phyloP scores from a whole-genome alignment of 2,329 filamentous ascomycete species.

The Colletotrichum truncatum region DNA sequence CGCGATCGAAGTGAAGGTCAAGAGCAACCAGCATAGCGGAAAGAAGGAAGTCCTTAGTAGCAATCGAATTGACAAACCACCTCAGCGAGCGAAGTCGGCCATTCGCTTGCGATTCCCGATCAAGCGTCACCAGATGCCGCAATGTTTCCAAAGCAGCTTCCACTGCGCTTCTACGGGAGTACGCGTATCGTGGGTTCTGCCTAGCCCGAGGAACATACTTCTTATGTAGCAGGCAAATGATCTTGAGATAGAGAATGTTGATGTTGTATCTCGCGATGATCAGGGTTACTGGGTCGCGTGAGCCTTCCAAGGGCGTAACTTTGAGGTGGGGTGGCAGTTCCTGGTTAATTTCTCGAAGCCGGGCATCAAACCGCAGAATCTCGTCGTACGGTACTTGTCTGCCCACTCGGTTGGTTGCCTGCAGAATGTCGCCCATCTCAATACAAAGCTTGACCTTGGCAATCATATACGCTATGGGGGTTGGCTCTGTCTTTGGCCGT shows the following conservation, averaged over 20 bases:
- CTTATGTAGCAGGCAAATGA: constrained; percentile 87
- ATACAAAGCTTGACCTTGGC: constrained; percentile 74
- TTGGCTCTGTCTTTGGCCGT: constrained; percentile 74
- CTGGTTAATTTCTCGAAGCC: constrained; percentile 68
- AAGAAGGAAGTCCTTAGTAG: constrained; percentile 85
- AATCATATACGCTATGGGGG: constrained; percentile 83
- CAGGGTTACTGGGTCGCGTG: constrained; percentile 82
- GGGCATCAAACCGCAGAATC: constrained; percentile 68
- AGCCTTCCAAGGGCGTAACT: constrained; percentile 78
- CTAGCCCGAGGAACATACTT: constrained; percentile 84
- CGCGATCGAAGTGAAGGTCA: constrained; percentile 78
- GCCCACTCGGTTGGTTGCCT: constrained; percentile 66
- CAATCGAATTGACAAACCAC: constrained; percentile 82
- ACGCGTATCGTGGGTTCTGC: constrained; percentile 82
- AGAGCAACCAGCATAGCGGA: constrained; percentile 86
- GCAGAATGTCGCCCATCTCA: constrained; percentile 77
- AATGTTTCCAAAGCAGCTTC: constrained; percentile 88
- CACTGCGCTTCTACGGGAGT: constrained; percentile 85
- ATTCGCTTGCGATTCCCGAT: constrained; percentile 76
- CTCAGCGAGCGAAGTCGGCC: constrained; percentile 78
- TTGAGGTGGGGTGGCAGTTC: constrained; percentile 83
- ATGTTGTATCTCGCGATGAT: constrained; percentile 87
- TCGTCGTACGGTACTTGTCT: constrained; percentile 70
- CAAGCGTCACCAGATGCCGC: constrained; percentile 77
- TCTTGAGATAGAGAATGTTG: constrained; percentile 88